Percentiles rank a stretch among this genome's conserved stretches.
Conservation (phyloP, 1,284 basidiomycete species). For the Marasmius sp. region DNA sequence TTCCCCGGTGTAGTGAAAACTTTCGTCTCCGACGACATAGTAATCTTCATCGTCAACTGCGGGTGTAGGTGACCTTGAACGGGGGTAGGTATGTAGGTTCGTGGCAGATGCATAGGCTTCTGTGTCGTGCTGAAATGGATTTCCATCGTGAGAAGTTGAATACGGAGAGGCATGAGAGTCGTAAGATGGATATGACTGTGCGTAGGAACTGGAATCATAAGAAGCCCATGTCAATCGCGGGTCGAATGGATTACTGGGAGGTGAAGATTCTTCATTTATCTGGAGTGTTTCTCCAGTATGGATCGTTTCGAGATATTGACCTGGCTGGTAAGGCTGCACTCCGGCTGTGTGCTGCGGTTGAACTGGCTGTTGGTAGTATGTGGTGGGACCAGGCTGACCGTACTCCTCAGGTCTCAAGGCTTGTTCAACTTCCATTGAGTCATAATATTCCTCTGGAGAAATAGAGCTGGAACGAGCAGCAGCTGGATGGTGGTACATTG, state of each 20-base stretch:
- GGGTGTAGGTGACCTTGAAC: conserved; percentile 73
- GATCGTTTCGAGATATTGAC: conserved; percentile 47
- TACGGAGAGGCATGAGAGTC: conserved; percentile 12
- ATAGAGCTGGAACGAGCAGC: neutral
- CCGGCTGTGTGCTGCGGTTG: neutral
- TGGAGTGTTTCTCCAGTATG: conserved; percentile 50
- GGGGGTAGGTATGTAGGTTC: conserved; percentile 50
- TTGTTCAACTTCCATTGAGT: neutral
- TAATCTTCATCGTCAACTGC: conserved; percentile 71
- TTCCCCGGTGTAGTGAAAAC: conserved; percentile 52
- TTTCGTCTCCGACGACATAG: conserved; percentile 51
- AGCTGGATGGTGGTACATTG: neutral
- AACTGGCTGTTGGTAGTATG: neutral
- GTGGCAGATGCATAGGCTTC: conserved; percentile 68
- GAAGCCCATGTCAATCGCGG: conserved; percentile 16
- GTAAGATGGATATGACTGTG: conserved; percentile 25
- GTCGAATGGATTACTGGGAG: neutral
- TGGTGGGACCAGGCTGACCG: neutral
- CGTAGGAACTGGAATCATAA: conserved; percentile 27
- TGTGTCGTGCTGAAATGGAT: conserved; percentile 55
- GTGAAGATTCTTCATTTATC: conserved; percentile 26
- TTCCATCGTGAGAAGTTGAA: conserved; percentile 24
- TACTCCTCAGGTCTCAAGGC: neutral
- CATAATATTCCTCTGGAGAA: neutral
- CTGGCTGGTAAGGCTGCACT: conserved; percentile 38